Evolutionary conservation across 2,329 filamentous ascomycete species (phyloP).

Genomic region (Chrysoporthe deuterocubensis): DNA sequence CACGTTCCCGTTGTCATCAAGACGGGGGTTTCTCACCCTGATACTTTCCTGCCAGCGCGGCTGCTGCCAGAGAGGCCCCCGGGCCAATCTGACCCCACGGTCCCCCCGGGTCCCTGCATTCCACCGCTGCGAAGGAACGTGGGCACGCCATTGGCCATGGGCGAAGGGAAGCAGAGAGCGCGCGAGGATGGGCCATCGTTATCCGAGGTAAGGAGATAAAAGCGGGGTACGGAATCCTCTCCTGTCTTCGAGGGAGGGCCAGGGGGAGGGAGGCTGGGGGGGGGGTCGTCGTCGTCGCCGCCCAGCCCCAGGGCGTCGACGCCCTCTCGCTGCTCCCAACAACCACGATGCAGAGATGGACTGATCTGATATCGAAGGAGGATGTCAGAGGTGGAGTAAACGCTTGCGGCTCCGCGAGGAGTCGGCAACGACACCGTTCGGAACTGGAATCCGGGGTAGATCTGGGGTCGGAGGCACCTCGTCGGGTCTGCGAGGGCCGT

Average conservation of each 20-base stretch:
- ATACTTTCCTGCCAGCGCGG: too few species aligned
- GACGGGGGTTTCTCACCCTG: constrained; percentile 9
- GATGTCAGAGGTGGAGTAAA: constrained; percentile 22
- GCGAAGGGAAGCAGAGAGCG: constrained; percentile 10
- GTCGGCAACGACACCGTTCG: constrained; percentile 6
- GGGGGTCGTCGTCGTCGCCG: neutral
- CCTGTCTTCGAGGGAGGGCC: neutral
- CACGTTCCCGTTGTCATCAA: constrained; percentile 6
- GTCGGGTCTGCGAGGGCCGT: constrained; percentile 12
- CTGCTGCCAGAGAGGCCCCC: neutral
- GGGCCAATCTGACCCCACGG: constrained; percentile 14
- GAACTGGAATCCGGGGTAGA: constrained; percentile 16
- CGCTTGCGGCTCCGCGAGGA: constrained; percentile 27
- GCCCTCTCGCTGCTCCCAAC: neutral
- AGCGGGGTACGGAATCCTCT: constrained; percentile 18
- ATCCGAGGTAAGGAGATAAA: constrained; percentile 22
- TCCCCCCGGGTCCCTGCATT: constrained; percentile 2
- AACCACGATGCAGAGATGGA: neutral
- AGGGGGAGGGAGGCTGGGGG: neutral
- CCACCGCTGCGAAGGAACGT: constrained; percentile 19
- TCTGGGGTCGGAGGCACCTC: constrained; percentile 19
- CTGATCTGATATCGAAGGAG: constrained; percentile 10
- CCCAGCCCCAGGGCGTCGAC: neutral
- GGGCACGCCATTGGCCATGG: constrained; percentile 25
- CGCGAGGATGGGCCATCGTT: constrained; percentile 9